phyloP scores from a whole-genome alignment of 73 alveolate species.

The Paramecium tetraurelia region DNA sequence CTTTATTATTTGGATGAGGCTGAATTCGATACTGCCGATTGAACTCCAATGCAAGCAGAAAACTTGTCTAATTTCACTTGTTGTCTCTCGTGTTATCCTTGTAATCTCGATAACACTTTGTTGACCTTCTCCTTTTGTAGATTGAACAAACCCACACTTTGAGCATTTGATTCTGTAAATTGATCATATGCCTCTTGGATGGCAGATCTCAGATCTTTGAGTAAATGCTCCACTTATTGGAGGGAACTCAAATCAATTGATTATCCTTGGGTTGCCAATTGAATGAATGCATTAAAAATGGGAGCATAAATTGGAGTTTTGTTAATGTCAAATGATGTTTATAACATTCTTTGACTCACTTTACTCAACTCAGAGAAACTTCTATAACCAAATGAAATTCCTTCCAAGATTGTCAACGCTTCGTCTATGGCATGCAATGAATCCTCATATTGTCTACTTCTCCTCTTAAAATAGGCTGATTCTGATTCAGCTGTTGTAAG shows the following conservation, averaged over 20 bases:
- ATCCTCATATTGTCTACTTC: constrained; percentile 4
- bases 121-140: background rate
- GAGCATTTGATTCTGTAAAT: background rate
- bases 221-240: background rate
- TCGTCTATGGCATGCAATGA: background rate
- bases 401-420: background rate
- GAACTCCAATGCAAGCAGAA: background rate
- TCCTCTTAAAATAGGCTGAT: background rate
- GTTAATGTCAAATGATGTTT: background rate
- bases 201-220: background rate
- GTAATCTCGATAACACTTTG: background rate
- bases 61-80: background rate
- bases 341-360: background rate
- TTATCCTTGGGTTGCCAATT: background rate
- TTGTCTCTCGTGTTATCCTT: background rate
- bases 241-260: background rate
- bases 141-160: background rate
- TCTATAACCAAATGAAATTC: background rate
- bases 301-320: background rate
- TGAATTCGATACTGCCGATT: background rate
- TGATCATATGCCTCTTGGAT: background rate
- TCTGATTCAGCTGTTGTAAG: background rate
- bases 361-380: background rate
- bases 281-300: background rate
- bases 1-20: background rate